Evolutionary conservation across 2,329 filamentous ascomycete species (phyloP).

Genomic region (Sphaerulina vaccinii): DNA sequence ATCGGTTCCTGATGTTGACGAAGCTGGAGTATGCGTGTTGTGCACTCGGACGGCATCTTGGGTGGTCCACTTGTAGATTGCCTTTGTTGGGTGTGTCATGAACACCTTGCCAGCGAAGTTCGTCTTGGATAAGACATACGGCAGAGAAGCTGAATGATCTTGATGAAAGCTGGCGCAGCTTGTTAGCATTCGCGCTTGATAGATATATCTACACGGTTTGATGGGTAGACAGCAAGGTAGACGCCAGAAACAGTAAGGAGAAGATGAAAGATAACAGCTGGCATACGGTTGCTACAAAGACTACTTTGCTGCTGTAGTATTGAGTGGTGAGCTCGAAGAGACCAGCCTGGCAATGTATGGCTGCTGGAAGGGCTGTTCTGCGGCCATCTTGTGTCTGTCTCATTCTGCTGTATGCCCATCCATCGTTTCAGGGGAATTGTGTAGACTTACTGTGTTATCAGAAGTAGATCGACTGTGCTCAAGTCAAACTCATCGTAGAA

Average conservation of each 20-base stretch:
- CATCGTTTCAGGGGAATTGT: neutral
- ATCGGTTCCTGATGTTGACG: constrained; percentile 32
- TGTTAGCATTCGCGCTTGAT: constrained; percentile 1
- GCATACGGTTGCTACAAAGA: constrained; percentile 39
- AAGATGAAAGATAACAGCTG: constrained; percentile 21
- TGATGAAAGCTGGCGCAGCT: constrained; percentile 76
- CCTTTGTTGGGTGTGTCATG: constrained; percentile 99
- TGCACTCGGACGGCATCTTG: constrained; percentile 93
- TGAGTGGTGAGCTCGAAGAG: constrained; percentile 7
- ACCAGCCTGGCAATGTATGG: neutral
- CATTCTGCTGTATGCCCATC: neutral
- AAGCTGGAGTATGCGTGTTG: constrained; percentile 35
- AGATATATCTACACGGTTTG: neutral
- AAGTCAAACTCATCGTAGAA: constrained; percentile 99
- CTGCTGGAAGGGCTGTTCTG: constrained; percentile 3
- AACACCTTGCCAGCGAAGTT: constrained; percentile 96
- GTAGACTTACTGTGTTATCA: constrained; percentile 94
- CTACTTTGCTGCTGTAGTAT: constrained; percentile 17
- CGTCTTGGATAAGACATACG: constrained; percentile 95
- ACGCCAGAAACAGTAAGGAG: constrained; percentile 16
- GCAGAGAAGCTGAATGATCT: constrained; percentile 97
- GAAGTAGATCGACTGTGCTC: constrained; percentile 91
- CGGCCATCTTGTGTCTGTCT: neutral
- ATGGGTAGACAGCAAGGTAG: constrained; percentile 21
- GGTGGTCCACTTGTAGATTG: constrained; percentile 99